A percentile compares a stretch with the other conserved stretches of the same genome.
Conservation (phyloP, 345 rosid genomes). For the Eucalyptus caleyi region DNA sequence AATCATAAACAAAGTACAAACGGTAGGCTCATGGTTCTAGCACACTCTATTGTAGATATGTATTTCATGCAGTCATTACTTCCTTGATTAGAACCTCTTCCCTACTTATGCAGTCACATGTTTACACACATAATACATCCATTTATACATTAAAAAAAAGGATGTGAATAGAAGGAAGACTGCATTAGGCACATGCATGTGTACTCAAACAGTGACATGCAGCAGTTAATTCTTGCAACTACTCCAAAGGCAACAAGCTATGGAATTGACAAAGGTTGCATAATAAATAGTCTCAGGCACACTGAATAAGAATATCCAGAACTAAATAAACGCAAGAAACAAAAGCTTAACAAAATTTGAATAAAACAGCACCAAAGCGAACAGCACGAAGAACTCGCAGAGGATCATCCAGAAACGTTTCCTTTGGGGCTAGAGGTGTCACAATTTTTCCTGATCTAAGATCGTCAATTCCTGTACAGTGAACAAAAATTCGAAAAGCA, state of each 20-base stretch:
- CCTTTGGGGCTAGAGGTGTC: slow-evolving; percentile 81
- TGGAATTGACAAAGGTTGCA: not conserved
- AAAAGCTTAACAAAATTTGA: not conserved
- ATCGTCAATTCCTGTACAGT: slow-evolving; percentile 62
- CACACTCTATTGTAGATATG: not conserved
- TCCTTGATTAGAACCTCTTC: not conserved
- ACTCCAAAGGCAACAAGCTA: not conserved
- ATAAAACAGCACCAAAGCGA: slow-evolving; percentile 64
- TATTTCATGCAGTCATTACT: not conserved
- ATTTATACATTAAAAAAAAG: not conserved
- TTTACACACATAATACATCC: not conserved
- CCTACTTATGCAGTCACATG: not conserved
- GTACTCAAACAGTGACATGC: not conserved
- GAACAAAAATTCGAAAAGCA: not conserved
- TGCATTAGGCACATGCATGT: not conserved
- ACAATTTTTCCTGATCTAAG: slow-evolving; percentile 74
- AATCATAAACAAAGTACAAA: not conserved
- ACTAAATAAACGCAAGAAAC: not conserved
- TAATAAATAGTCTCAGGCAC: not conserved
- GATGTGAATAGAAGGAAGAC: not conserved
- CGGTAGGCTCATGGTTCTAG: not conserved
- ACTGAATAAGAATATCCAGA: not conserved
- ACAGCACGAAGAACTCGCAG: slow-evolving; percentile 92
- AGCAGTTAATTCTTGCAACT: not conserved
- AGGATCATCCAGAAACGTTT: slow-evolving; percentile 96